Evolutionary conservation across 2,329 filamentous ascomycete species (phyloP), one percentile per base, ranked within the genome.

Genomic region (Epichloe festucae): DNA sequence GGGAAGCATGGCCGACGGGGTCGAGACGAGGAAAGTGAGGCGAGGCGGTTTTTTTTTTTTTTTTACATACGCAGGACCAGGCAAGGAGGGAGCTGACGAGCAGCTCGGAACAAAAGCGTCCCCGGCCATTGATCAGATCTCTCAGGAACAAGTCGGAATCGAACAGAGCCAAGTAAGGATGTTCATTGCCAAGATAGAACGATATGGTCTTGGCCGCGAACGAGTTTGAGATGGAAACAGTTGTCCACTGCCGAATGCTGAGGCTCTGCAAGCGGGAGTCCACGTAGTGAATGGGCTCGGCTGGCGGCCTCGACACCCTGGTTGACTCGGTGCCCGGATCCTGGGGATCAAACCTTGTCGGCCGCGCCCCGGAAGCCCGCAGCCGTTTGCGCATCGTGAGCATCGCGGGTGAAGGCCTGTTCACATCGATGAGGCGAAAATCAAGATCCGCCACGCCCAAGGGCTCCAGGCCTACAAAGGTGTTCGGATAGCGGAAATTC

Each of bases 141-240:
- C 31, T 10, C 36, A 51, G 14, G 42, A 51, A 46, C 34, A 51
- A 34, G 21, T 51, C 42, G 14, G 49, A 3, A 34, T 51, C 49
- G 15, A 51, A 51, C 3, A 46, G 10, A 2, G 34, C 42, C 5
- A 41, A 8, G 15, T 35, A 5, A 12, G 35, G 49, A 43, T 51
- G 49, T 2, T 51, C 49, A 15, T 23, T 51, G 19, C 36, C 43
- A 7, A 51, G 42, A 27, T 40, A 51, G 17, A 51, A 41, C 1
- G 49, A 51, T 10, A 51, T 51, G 6, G 49, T 19, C 1, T 34
- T 34, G 8, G 49, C 49, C 3, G 49, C 49, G 19, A 46, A 19
- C 7, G 12, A 39, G 21, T 51, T 41, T 6, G 49, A 38, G 14
- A 51, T 46, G 23, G 36, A 6, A 8, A 46, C 49, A 31, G 19